Percentiles rank a stretch among this genome's conserved stretches.
Conservation (phyloP, 164 flowering plant genomes). For the Magnolia officinalis region DNA sequence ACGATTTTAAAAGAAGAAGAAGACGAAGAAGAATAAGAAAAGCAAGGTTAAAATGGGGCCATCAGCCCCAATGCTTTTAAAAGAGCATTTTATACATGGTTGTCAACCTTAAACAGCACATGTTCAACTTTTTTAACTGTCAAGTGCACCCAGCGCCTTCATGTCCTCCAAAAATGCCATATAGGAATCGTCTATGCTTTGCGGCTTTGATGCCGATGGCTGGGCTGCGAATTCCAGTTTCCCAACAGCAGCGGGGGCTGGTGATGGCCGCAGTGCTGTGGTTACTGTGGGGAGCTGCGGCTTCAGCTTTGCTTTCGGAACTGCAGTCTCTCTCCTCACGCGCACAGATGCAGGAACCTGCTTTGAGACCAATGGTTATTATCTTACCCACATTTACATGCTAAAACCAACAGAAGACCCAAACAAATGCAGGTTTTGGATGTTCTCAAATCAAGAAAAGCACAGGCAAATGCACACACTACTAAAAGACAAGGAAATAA, state of each 20-base stretch:
- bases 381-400: neutral
- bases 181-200: slow-evolving; percentile 92
- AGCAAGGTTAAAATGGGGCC: neutral
- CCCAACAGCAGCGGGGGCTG: slow-evolving; percentile 29
- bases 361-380: neutral
- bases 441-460: neutral
- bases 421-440: neutral
- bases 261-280: slow-evolving; percentile 30
- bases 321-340: slow-evolving; percentile 80
- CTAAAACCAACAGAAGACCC: neutral
- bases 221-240: slow-evolving; percentile 37
- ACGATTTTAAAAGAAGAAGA: too few species aligned
- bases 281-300: slow-evolving; percentile 22
- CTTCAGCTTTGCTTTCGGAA: slow-evolving; percentile 71
- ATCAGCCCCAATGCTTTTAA: neutral
- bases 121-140: slow-evolving; percentile 27
- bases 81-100: neutral
- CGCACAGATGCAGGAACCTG: slow-evolving; percentile 99
- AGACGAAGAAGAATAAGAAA: too few species aligned
- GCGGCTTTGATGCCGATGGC: slow-evolving; percentile 53
- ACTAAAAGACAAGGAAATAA: neutral
- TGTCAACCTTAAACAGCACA: neutral
- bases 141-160: slow-evolving; percentile 98
- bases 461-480: neutral
- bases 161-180: slow-evolving; percentile 93